A percentile compares a stretch with the other conserved stretches of the same genome.
These are phyloP conservation scores for Agrocybe chaxingu DNA, from an alignment of 768 basidiomycete species.

Conservation along the genomic window DNA sequence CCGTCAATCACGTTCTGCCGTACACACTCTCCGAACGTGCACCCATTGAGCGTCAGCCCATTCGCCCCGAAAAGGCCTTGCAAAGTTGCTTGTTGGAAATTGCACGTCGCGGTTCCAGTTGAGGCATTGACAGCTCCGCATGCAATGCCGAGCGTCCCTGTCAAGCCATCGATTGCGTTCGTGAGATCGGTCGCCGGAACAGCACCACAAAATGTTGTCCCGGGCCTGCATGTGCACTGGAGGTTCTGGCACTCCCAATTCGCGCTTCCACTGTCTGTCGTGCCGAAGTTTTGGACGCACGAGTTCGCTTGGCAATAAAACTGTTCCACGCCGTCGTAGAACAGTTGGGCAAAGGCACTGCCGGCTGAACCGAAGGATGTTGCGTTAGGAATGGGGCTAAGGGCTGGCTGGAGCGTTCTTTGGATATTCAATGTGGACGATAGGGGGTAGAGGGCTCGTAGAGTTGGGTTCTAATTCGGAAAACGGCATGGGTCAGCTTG, in stretches of 20 bases:
- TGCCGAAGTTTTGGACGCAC: conserved; percentile 59
- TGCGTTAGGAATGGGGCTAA: conserved; percentile 65
- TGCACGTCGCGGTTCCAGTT: conserved; percentile 55
- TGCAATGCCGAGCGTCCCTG: conserved; percentile 62
- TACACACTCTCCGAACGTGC: conserved; percentile 88
- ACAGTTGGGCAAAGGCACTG: conserved; percentile 64
- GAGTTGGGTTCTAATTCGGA: conserved; percentile 68
- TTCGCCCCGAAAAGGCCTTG: conserved; percentile 63
- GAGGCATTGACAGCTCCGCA: conserved; percentile 51
- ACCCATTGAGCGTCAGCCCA: conserved; percentile 73
- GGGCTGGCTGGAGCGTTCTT: conserved; percentile 64
- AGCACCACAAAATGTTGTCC: conserved; percentile 75
- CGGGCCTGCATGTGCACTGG: conserved; percentile 66
- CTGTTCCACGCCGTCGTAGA: conserved; percentile 82
- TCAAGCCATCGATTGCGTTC: conserved; percentile 58
- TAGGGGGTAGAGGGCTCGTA: conserved; percentile 74
- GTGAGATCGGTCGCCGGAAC: conserved; percentile 46
- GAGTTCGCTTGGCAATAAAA: conserved; percentile 78
- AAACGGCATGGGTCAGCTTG: background rate
- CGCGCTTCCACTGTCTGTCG: conserved; percentile 32
- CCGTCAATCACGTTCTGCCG: conserved; percentile 73
- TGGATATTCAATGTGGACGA: conserved; percentile 73
- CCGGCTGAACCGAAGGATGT: conserved; percentile 56
- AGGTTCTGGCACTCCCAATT: conserved; percentile 75
- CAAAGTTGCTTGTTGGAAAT: conserved; percentile 75